These are phyloP conservation scores for Purshia tridentata DNA, from an alignment of 306 rosid species.

Conservation along the genomic window DNA sequence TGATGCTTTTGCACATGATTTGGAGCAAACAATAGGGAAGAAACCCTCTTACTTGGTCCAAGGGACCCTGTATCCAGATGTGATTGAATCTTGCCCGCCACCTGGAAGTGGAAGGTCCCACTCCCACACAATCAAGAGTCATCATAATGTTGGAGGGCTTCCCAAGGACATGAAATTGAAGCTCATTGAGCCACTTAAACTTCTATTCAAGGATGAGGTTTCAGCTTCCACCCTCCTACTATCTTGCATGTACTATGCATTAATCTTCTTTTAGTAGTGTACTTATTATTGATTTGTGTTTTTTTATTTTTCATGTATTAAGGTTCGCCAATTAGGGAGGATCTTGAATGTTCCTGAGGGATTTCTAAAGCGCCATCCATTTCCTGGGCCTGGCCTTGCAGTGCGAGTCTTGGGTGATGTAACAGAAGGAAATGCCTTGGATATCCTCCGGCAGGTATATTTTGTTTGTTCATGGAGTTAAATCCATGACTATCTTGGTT, in stretches of 20 bases:
- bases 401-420: constrained; percentile 92
- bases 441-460: constrained; percentile 74
- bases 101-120: constrained; percentile 91
- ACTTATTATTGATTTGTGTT: constrained; percentile 11
- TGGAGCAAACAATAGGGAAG: constrained; percentile 62
- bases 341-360: constrained; percentile 74
- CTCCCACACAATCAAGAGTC: constrained; percentile 97
- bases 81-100: constrained; percentile 97
- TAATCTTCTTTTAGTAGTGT: neutral
- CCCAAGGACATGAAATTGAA: constrained; percentile 96
- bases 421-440: constrained; percentile 75
- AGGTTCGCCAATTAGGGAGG: constrained; percentile 87
- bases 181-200: constrained; percentile 91
- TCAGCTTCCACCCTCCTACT: constrained; percentile 25
- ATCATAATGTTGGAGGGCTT: constrained; percentile 98
- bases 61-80: constrained; percentile 92
- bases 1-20: constrained; percentile 70
- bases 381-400: constrained; percentile 98
- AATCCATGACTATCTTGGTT: constrained; percentile 6
- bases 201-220: constrained; percentile 95
- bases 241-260: neutral
- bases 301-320: constrained; percentile 3
- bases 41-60: constrained; percentile 77
- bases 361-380: constrained; percentile 91
- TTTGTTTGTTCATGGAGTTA: constrained; percentile 8